Evolutionary conservation across 2,329 filamentous ascomycete genomes (phyloP).

Genomic region (Celoporthe dispersa): DNA sequence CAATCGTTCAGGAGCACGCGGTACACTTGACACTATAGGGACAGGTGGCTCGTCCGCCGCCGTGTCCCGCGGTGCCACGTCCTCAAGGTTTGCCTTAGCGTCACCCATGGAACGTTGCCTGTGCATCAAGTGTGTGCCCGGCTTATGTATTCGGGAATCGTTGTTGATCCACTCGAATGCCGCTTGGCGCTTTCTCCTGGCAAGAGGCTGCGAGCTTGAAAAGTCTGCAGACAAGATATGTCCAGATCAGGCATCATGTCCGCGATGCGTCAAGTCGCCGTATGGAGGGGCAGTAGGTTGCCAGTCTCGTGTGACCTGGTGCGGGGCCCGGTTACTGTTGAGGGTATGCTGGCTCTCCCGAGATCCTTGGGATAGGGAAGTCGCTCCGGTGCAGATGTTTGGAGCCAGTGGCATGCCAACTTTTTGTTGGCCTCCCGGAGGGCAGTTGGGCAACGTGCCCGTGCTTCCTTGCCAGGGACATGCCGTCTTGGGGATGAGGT

Average conservation of each 20-base stretch:
- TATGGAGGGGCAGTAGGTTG: not conserved
- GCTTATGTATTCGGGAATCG: not conserved
- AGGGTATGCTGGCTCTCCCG: not conserved
- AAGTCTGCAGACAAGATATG: not conserved
- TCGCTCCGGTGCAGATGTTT: not conserved
- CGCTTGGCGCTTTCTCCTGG: not conserved
- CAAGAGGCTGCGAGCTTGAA: not conserved
- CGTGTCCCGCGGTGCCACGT: conserved; percentile 5
- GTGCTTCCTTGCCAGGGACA: not conserved
- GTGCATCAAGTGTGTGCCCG: not conserved
- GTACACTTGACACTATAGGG: not conserved
- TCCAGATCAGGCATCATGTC: not conserved
- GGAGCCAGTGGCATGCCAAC: not conserved
- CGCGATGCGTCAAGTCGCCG: not conserved
- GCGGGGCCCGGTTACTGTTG: not conserved
- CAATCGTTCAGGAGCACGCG: not conserved
- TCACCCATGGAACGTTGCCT: not conserved
- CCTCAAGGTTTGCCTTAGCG: not conserved
- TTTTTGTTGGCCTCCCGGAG: not conserved
- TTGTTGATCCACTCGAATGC: not conserved
- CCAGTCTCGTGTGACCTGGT: not conserved
- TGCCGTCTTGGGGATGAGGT: not conserved
- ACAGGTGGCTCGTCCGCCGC: not conserved
- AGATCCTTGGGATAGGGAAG: not conserved
- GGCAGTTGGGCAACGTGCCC: not conserved